phyloP scores from a whole-genome alignment of 2,329 filamentous ascomycete genomes.

The Aspergillus flavus region DNA sequence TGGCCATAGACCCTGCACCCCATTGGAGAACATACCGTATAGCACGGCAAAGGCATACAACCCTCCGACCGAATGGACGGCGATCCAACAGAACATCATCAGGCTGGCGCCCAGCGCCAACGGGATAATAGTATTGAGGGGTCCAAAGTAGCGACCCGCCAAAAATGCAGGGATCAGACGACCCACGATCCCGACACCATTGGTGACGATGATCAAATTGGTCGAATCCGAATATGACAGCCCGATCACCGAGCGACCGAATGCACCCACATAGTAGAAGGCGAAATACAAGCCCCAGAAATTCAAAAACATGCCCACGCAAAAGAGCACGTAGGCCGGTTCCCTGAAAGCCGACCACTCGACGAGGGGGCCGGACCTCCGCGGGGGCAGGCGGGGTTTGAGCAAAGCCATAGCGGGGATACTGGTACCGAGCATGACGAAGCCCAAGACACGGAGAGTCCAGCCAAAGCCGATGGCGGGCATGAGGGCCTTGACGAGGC shows the following conservation, averaged over 20 bases:
- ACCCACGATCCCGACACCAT: conserved; percentile 58
- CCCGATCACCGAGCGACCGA: conserved; percentile 42
- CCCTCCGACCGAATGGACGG: conserved; percentile 43
- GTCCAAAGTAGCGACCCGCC: conserved; percentile 57
- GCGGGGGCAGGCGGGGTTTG: conserved; percentile 12
- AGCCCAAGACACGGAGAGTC: conserved; percentile 50
- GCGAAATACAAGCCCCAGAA: conserved; percentile 21
- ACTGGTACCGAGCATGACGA: conserved; percentile 19
- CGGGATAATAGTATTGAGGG: conserved; percentile 59
- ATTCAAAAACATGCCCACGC: conserved; percentile 20
- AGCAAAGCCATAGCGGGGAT: conserved; percentile 13
- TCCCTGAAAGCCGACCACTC: conserved; percentile 17
- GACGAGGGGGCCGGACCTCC: conserved; percentile 11
- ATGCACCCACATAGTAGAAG: conserved; percentile 28
- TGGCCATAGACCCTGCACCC: conserved; percentile 47
- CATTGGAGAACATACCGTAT: conserved; percentile 49
- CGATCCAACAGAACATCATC: conserved; percentile 60
- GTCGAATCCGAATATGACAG: conserved; percentile 47
- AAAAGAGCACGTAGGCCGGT: conserved; percentile 43
- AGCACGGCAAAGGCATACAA: conserved; percentile 49
- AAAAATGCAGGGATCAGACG: conserved; percentile 57
- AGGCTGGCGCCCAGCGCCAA: conserved; percentile 49
- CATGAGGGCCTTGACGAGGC: not conserved
- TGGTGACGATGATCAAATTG: conserved; percentile 57
- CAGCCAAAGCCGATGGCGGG: not conserved